Conservation (phyloP, 352 stramenopile genomes). For the Phytophthora boehmeriae region DNA sequence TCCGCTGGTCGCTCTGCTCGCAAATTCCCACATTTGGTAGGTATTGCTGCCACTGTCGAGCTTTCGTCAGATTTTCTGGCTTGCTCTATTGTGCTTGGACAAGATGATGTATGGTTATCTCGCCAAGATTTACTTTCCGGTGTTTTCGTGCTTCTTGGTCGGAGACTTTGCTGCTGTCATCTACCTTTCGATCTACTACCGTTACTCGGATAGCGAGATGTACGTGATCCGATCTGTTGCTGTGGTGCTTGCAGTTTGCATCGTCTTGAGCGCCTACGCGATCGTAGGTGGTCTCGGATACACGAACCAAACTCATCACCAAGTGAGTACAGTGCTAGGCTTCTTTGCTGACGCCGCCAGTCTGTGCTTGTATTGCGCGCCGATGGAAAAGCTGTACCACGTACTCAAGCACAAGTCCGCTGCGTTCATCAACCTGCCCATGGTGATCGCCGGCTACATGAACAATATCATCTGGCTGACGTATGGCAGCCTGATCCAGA, state of each 20-base stretch:
- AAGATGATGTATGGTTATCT: conserved; percentile 63
- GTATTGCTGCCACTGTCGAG: conserved; percentile 1
- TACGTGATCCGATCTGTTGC: conserved; percentile 32
- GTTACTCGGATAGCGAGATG: conserved; percentile 38
- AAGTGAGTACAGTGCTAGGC: conserved; percentile 37
- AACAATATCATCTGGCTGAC: conserved; percentile 63
- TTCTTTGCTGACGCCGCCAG: conserved; percentile 39
- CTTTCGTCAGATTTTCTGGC: background rate
- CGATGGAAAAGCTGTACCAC: conserved; percentile 49
- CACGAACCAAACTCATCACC: conserved; percentile 42
- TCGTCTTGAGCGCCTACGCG: conserved; percentile 39
- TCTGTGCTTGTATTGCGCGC: conserved; percentile 45
- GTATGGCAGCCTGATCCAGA: conserved; percentile 41
- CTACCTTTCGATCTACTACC: conserved; percentile 64
- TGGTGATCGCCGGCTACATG: conserved; percentile 49
- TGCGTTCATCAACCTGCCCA: conserved; percentile 46
- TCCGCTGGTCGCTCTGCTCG: conserved; percentile 48
- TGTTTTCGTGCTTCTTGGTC: conserved; percentile 48
- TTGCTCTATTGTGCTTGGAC: background rate
- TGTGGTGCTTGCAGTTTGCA: conserved; percentile 18
- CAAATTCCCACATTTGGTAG: conserved; percentile 48
- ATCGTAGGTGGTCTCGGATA: conserved; percentile 36
- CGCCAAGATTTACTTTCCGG: conserved; percentile 50
- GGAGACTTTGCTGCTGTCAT: conserved; percentile 40
- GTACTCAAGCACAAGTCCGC: conserved; percentile 52